phyloP scores from a whole-genome alignment of 2,329 filamentous ascomycete genomes.

The Fusarium citri region DNA sequence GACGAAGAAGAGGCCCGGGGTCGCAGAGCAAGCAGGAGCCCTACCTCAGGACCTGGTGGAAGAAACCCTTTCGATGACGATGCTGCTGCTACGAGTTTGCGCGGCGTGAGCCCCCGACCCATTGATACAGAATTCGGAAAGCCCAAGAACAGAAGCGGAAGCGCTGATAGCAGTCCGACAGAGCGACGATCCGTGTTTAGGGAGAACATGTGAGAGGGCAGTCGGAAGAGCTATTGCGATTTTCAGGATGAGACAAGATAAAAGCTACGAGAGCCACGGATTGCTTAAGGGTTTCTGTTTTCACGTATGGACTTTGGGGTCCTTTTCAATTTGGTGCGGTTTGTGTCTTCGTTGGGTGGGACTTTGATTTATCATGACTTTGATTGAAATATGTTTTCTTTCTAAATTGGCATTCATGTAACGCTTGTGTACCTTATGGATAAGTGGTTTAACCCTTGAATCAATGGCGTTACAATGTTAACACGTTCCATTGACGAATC shows the following conservation, averaged over 20 bases:
- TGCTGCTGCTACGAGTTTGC: slow-evolving; percentile 71
- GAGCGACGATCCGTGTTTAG: slow-evolving; percentile 77
- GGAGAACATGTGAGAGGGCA: slow-evolving; percentile 69
- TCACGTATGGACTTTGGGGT: slow-evolving; percentile 2
- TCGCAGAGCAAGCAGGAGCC: slow-evolving; percentile 58
- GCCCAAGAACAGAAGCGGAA: slow-evolving; percentile 48
- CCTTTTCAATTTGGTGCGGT: slow-evolving; percentile 7
- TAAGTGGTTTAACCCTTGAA: slow-evolving; percentile 16
- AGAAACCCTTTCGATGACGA: slow-evolving; percentile 79
- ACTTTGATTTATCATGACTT: slow-evolving; percentile 41
- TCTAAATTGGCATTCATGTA: slow-evolving; percentile 27
- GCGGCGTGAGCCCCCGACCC: slow-evolving; percentile 83
- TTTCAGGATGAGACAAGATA: not conserved
- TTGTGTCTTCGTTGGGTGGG: slow-evolving; percentile 31
- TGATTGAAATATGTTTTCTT: slow-evolving; percentile 12
- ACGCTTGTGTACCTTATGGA: slow-evolving; percentile 17
- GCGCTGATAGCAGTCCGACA: slow-evolving; percentile 67
- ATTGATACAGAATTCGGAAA: slow-evolving; percentile 62
- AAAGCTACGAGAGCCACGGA: slow-evolving; percentile 22
- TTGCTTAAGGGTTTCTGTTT: slow-evolving; percentile 1
- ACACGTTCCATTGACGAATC: not conserved
- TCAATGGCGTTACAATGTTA: slow-evolving; percentile 35
- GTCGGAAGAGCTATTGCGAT: not conserved
- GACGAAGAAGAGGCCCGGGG: slow-evolving; percentile 54
- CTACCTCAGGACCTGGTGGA: slow-evolving; percentile 47